Conservation (phyloP, 495 filamentous ascomycete genomes). For the Schizothecium vesticola region DNA sequence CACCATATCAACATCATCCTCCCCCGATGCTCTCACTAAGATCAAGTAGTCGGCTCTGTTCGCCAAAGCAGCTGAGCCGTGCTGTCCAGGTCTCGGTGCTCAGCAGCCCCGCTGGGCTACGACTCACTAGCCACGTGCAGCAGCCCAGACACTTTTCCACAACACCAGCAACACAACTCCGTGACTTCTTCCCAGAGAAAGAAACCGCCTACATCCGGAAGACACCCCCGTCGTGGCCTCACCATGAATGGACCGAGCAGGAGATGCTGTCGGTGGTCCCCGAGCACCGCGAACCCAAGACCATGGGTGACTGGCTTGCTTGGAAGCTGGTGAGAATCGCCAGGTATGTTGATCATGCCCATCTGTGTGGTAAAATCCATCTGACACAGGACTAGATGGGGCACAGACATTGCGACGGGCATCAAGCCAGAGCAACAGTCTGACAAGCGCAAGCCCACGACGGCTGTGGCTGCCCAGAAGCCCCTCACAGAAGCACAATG, state of each 20-base stretch:
- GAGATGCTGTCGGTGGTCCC: slow-evolving; percentile 42
- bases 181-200: slow-evolving; percentile 44
- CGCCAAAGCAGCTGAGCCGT: slow-evolving; percentile 30
- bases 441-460: slow-evolving; percentile 43
- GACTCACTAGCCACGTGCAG: slow-evolving; percentile 12
- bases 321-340: slow-evolving; percentile 36
- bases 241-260: slow-evolving; percentile 54
- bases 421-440: slow-evolving; percentile 39
- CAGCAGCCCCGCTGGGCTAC: slow-evolving; percentile 25
- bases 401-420: slow-evolving; percentile 44
- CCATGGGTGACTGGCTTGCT: slow-evolving; percentile 39
- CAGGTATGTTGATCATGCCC: neutral
- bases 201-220: slow-evolving; percentile 42
- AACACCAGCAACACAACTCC: slow-evolving; percentile 31
- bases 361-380: neutral
- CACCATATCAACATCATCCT: neutral
- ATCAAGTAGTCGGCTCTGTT: slow-evolving; percentile 26
- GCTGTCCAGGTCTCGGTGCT: slow-evolving; percentile 27
- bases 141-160: slow-evolving; percentile 36
- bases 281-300: slow-evolving; percentile 33
- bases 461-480: slow-evolving; percentile 36
- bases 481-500: slow-evolving; percentile 46
- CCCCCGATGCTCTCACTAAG: slow-evolving; percentile 23
- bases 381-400: slow-evolving; percentile 30
- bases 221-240: slow-evolving; percentile 60